Conservation (phyloP, 768 basidiomycete species). For the Xanthoconium purpureum region DNA sequence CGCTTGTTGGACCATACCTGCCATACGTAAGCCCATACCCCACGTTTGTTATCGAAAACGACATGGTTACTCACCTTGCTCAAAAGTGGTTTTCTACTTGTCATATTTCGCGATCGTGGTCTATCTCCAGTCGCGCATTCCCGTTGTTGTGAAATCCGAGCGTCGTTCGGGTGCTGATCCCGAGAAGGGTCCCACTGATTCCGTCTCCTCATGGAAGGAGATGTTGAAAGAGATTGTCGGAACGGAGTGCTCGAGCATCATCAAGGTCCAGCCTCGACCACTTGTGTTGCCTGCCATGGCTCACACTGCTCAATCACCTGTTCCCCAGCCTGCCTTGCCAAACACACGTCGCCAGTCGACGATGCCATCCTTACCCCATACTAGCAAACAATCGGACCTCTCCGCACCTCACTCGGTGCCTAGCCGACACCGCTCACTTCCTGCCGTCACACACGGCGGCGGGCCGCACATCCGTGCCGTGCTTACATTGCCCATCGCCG, state of each 20-base stretch:
- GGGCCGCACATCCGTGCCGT: background rate
- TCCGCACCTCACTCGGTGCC: background rate
- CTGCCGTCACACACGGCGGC: slow-evolving; percentile 14
- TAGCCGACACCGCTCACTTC: slow-evolving; percentile 25
- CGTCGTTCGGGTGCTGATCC: slow-evolving; percentile 9
- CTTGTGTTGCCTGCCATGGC: slow-evolving; percentile 8
- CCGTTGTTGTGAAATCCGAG: slow-evolving; percentile 16
- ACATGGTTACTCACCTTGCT: slow-evolving; percentile 3
- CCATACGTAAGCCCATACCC: slow-evolving; percentile 40
- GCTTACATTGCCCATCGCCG: slow-evolving; percentile 3
- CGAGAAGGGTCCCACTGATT: slow-evolving; percentile 16
- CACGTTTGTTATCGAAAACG: background rate
- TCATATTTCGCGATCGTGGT: slow-evolving; percentile 39
- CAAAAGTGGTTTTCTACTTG: slow-evolving; percentile 43
- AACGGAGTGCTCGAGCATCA: background rate
- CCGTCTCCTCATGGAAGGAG: slow-evolving; percentile 3
- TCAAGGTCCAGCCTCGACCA: background rate
- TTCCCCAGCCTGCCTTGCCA: background rate
- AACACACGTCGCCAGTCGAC: slow-evolving; percentile 9
- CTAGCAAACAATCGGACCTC: background rate
- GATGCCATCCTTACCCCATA: background rate
- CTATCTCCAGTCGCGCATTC: slow-evolving; percentile 33
- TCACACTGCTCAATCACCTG: slow-evolving; percentile 5
- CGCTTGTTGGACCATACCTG: slow-evolving; percentile 53
- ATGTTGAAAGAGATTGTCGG: background rate